phyloP scores from a whole-genome alignment of 768 basidiomycete genomes.

The Russula lepida region DNA sequence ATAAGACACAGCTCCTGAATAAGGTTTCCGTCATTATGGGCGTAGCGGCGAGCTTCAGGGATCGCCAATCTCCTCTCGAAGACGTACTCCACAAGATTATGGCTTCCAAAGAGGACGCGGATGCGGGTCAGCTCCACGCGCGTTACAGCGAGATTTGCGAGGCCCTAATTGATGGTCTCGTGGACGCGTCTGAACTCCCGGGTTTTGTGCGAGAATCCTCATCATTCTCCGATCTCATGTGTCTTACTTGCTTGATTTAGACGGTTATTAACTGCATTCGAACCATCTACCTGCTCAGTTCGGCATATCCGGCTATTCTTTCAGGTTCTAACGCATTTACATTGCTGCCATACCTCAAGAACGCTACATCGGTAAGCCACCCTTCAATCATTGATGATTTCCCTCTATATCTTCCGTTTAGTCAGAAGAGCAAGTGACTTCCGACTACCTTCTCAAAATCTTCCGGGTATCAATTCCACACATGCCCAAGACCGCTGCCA shows the following conservation, averaged over 20 bases:
- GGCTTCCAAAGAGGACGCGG: constrained; percentile 52
- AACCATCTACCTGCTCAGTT: constrained; percentile 75
- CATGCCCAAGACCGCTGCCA: constrained; percentile 83
- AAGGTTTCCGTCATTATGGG: constrained; percentile 83
- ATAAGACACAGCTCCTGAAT: constrained; percentile 46
- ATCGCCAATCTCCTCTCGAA: constrained; percentile 77
- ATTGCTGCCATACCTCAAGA: constrained; percentile 85
- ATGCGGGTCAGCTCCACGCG: constrained; percentile 46
- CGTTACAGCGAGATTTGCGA: constrained; percentile 82
- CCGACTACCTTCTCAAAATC: constrained; percentile 82
- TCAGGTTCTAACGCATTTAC: constrained; percentile 77
- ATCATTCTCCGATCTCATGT: not conserved
- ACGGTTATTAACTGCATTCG: constrained; percentile 77
- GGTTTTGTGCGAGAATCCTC: constrained; percentile 52
- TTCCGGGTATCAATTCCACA: constrained; percentile 78
- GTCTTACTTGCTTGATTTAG: constrained; percentile 31
- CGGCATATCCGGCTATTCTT: constrained; percentile 78
- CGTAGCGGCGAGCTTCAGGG: constrained; percentile 73
- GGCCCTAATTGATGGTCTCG: constrained; percentile 76
- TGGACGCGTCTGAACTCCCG: constrained; percentile 75
- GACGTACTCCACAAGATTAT: constrained; percentile 80
- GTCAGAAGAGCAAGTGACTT: constrained; percentile 76
- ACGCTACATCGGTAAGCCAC: constrained; percentile 56
- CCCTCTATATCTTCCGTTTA: constrained; percentile 27
- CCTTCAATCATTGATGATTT: not conserved